These are phyloP conservation scores for Urostyla sp. DNA, from an alignment of 73 alveolate genomes.

Conservation along the genomic window DNA sequence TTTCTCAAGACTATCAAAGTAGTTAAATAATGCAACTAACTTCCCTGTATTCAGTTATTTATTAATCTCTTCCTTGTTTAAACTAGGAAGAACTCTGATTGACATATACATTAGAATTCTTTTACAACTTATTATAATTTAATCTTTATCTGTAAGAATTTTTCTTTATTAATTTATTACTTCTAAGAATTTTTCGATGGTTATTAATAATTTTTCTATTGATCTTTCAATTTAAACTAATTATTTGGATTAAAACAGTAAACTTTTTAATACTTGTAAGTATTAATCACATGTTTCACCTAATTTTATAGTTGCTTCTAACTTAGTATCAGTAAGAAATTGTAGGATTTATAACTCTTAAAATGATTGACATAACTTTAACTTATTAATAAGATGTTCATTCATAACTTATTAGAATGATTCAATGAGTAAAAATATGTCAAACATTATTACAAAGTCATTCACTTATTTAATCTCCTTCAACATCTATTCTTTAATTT, in stretches of 20 bases:
- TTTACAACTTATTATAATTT: conserved; percentile 7
- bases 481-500: conserved; percentile 25
- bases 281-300: conserved; percentile 1
- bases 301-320: neutral
- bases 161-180: no score
- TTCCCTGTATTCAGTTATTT: neutral
- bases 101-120: conserved; percentile 16
- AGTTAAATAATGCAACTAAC: neutral
- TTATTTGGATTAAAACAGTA: conserved; percentile 24
- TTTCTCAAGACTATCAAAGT: neutral
- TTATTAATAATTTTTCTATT: neutral
- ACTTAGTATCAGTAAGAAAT: conserved; percentile 11
- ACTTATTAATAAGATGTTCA: conserved; percentile 23
- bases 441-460: conserved; percentile 38
- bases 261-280: neutral
- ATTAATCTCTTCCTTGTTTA: neutral
- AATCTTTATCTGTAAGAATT: conserved; percentile 6
- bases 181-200: conserved; percentile 14
- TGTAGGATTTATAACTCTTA: conserved; percentile 16
- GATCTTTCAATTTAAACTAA: conserved; percentile 21
- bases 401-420: conserved; percentile 25
- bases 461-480: neutral
- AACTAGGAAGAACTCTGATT: conserved; percentile 13
- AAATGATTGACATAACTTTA: neutral
- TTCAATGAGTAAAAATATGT: conserved; percentile 40